Evolutionary conservation across 495 filamentous ascomycete genomes (phyloP).

Genomic region (Tuber borchii): DNA sequence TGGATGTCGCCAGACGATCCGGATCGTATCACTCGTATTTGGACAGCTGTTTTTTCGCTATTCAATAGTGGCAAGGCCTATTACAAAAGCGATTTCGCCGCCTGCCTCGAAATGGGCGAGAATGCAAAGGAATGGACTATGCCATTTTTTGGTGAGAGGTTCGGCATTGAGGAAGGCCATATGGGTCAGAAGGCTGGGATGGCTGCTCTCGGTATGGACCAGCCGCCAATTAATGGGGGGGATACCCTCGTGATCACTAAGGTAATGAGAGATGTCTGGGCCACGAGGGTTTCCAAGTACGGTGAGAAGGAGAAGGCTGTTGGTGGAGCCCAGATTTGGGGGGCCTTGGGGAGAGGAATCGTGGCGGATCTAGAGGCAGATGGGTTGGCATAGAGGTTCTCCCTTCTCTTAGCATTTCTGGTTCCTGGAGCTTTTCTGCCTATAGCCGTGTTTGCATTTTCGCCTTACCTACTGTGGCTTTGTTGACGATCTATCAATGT

Average conservation of each 20-base stretch:
- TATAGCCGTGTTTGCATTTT: not conserved
- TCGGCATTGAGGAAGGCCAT: conserved; percentile 22
- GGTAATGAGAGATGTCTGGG: conserved; percentile 31
- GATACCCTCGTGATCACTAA: conserved; percentile 21
- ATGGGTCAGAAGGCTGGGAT: conserved; percentile 29
- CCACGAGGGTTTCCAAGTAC: conserved; percentile 21
- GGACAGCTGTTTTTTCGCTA: conserved; percentile 35
- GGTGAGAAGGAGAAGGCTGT: conserved; percentile 34
- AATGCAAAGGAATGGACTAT: conserved; percentile 17
- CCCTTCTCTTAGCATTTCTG: not conserved
- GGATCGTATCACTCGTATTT: conserved; percentile 28
- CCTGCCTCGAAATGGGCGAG: conserved; percentile 35
- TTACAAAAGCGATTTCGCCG: conserved; percentile 34
- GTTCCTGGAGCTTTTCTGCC: not conserved
- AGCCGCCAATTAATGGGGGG: conserved; percentile 21
- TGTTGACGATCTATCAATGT: not conserved
- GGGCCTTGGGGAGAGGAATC: conserved; percentile 19
- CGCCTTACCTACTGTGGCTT: not conserved
- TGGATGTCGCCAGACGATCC: conserved; percentile 40
- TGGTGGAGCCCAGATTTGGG: conserved; percentile 20
- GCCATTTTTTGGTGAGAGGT: conserved; percentile 23
- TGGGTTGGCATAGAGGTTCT: conserved; percentile 17
- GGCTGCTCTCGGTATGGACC: conserved; percentile 25
- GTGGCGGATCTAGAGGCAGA: conserved; percentile 23
- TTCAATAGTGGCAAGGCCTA: conserved; percentile 33